These are phyloP conservation scores for Acrocalymma vagum DNA, from an alignment of 2,329 filamentous ascomycete species.

Conservation along the genomic window DNA sequence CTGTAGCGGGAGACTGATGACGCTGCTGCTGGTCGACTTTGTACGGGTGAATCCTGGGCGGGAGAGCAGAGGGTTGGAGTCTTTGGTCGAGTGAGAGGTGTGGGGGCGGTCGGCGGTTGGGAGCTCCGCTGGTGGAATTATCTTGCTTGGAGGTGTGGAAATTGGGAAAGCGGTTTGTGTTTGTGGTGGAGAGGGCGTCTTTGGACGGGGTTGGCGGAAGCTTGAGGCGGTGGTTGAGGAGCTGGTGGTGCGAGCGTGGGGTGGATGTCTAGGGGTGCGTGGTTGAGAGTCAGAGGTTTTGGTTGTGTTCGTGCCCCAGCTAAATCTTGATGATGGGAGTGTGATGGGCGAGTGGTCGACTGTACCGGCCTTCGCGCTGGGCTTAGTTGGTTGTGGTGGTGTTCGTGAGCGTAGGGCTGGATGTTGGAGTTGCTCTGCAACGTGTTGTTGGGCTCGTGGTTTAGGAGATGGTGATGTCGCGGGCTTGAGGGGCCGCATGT, in stretches of 20 bases:
- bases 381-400: slow-evolving; percentile 10
- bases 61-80: neutral
- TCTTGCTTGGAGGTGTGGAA: slow-evolving; percentile 8
- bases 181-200: slow-evolving; percentile 6
- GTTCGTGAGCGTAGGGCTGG: neutral
- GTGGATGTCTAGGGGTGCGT: slow-evolving; percentile 15
- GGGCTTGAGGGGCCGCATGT: slow-evolving; percentile 23
- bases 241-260: slow-evolving; percentile 17
- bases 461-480: slow-evolving; percentile 19
- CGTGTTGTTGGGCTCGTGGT: neutral
- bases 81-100: slow-evolving; percentile 2
- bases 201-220: slow-evolving; percentile 4
- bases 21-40: slow-evolving; percentile 23
- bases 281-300: slow-evolving; percentile 4
- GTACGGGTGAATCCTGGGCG: neutral
- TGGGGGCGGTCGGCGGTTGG: slow-evolving; percentile 14
- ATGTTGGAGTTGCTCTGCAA: neutral
- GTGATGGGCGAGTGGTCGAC: too few species aligned
- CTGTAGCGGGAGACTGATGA: slow-evolving; percentile 32
- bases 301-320: slow-evolving; percentile 4
- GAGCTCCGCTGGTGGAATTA: slow-evolving; percentile 13
- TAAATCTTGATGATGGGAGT: slow-evolving; percentile 1
- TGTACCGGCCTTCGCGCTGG: too few species aligned
- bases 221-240: slow-evolving; percentile 1
- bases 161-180: slow-evolving; percentile 1